Evolutionary conservation across 805 yeast species (phyloP), one percentile per base, ranked within the genome.

Genomic region (Kodamaea sagamina): DNA sequence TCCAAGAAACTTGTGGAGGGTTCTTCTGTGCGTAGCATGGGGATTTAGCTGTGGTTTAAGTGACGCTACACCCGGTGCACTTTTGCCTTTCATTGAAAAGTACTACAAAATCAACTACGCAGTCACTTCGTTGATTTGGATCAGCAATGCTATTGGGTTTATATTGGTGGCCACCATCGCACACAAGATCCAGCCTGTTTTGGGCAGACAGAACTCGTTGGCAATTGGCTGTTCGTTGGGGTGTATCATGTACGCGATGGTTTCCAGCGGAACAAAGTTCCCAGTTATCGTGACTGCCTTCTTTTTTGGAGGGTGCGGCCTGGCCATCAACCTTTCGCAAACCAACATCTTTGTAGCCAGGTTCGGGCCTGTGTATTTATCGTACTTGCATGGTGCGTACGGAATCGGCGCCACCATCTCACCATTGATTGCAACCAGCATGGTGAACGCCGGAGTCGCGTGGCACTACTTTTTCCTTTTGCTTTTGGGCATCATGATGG

Each of bases 371-470:
- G 77, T 74, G 41, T 68, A 77, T 45, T 69, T 84, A 62, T 86
- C 90, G 1, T 59, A 71, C 18, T 66, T 77, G 45, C 93, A 86
- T 63, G 90, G 87, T 1, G 56, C 71, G 10, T 86, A 84, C 59
- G 95, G 95, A 1, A 51, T 79, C 2, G 89, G 90, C 2, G 87
- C 89, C 1, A 80, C 86, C 36, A 49, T 81, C 1, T 74, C 88
- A 2, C 90, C 95, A 2, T 72, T 86, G 13, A 57, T 81, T 22
- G 82, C 84, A 3, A 78, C 87, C 0, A 61, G 72, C 0, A 67
- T 82, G 72, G 71, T 78, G 12, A 65, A 71, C 34, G 48, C 56
- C 0, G 81, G 79, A 2, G 55, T 72, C n/a, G 49, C 52, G 42
- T 83, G 88, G 88, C 67, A 78, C 53, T 68, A 54, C 44, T 78